These are phyloP conservation scores for Scenedesmus sp. DNA, from an alignment of 163 green algal species.

Conservation along the genomic window DNA sequence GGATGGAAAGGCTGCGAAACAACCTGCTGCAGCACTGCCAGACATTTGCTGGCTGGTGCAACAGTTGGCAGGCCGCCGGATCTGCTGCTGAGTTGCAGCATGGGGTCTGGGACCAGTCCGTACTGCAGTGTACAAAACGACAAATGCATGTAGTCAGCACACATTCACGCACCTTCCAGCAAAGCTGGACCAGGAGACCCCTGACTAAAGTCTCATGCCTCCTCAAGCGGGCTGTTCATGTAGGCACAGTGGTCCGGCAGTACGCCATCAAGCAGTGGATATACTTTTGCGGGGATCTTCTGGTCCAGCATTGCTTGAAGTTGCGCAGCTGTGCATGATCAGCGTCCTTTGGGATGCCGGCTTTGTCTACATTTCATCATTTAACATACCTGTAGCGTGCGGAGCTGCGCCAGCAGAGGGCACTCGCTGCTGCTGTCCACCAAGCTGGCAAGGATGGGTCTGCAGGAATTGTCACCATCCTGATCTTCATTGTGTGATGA, in stretches of 20 bases:
- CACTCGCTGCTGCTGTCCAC: neutral
- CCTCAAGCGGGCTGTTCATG: too few relatives aligned
- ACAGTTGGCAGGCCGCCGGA: neutral
- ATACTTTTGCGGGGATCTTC: too few relatives aligned
- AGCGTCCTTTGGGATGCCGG: too few relatives aligned
- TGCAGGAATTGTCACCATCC: neutral
- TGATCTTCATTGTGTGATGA: neutral
- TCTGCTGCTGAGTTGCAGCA: neutral
- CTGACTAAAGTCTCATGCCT: too few relatives aligned
- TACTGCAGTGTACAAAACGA: neutral
- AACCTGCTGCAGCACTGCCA: neutral
- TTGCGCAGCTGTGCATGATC: too few relatives aligned
- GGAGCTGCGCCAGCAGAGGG: neutral
- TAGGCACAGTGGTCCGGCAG: too few relatives aligned
- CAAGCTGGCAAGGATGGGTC: neutral
- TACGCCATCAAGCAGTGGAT: too few relatives aligned
- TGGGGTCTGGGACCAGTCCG: neutral
- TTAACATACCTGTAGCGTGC: neutral
- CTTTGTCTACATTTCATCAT: too few relatives aligned
- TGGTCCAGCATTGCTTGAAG: too few relatives aligned
- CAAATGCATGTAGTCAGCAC: too few relatives aligned
- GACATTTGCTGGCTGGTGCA: neutral
- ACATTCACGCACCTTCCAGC: too few relatives aligned
- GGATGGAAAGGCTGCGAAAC: neutral
- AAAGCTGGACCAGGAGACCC: too few relatives aligned